Base-by-base conservation (phyloP, 305 asterid genomes). In the Rubia peregrina region DNA sequence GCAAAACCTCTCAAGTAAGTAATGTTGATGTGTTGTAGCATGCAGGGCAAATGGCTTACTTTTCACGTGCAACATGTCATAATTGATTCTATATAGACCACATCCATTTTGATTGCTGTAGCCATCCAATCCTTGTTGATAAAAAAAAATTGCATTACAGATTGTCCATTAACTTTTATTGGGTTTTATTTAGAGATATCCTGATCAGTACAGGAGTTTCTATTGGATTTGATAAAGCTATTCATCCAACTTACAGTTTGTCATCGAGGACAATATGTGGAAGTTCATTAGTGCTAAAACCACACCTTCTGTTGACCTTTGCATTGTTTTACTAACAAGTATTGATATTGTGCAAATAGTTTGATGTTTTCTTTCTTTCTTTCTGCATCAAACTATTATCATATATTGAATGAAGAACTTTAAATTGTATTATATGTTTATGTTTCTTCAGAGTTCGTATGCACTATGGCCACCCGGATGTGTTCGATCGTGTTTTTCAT, bases 391-490 rank as follows among this genome's bases (percentile, higher is more conserved):
- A 64, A 72, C 55, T 11, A 6, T 26, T 19, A 22, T 13, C 22
- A 48, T 19, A 19, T 19, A 41, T 17, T 42, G 63, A 17, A 30
- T 30, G 40, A 67, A 66, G 7, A 17, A 65, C 57, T 43, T 42
- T 46, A 6, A 51, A 0, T 43, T 61, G 36, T 33, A 7, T 16
- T 67, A n/a, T 60, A 30, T 42, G 43, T 63, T 22, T 59, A 36
- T 59, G 49, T 6, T 63, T 67, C 66, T 85, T 83, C 94, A 94
- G 98, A 80, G 98, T 95, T 42, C 96, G 99, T 64, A 91, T 95
- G 98, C 99, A 94, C 79, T 94, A 91, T 83, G 99, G 99, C 19
- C 99, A 94, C 83, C 99, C 99, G 66, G 99, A 94, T 81, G 93
- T 91, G 76, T 94, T 94, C 11, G 99, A 94, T 80, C 89, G 99